Percentiles rank a stretch among this genome's conserved stretches.
phyloP scores from a whole-genome alignment of 208 protist species.

The Trypanosoma boissoni region DNA sequence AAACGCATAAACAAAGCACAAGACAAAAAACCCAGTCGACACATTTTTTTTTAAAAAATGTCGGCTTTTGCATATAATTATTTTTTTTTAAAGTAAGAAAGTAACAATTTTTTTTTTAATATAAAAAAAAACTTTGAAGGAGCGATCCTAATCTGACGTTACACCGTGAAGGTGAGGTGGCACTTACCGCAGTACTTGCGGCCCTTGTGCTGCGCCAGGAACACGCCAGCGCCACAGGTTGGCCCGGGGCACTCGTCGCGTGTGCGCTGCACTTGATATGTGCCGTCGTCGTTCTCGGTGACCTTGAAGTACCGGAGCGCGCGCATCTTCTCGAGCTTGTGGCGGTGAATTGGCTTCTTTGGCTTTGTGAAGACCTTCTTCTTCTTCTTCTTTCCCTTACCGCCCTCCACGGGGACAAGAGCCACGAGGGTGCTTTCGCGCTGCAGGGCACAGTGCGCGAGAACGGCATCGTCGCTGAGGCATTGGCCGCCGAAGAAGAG shows the following conservation, averaged over 20 bases:
- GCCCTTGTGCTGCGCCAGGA: slow-evolving; percentile 99
- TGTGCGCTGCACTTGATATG: slow-evolving; percentile 95
- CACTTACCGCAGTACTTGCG: slow-evolving; percentile 99
- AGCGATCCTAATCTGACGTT: slow-evolving; percentile 19
- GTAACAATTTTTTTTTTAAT: slow-evolving; percentile 1
- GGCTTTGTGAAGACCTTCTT: slow-evolving; percentile 99
- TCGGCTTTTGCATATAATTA: too few species aligned
- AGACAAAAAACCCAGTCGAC: slow-evolving; percentile 8
- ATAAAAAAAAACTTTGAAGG: neutral
- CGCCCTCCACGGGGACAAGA: slow-evolving; percentile 86
- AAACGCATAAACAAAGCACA: slow-evolving; percentile 20
- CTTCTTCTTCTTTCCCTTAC: slow-evolving; percentile 99
- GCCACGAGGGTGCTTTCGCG: slow-evolving; percentile 88
- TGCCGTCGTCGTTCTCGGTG: slow-evolving; percentile 95
- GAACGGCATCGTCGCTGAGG: slow-evolving; percentile 72
- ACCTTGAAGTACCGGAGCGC: slow-evolving; percentile 99
- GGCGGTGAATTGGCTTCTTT: slow-evolving; percentile 98
- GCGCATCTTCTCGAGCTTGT: slow-evolving; percentile 99
- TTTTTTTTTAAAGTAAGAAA: too few species aligned
- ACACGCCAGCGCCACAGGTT: slow-evolving; percentile 97
- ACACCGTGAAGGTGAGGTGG: slow-evolving; percentile 92
- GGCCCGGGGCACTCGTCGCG: slow-evolving; percentile 95
- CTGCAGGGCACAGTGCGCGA: slow-evolving; percentile 72
- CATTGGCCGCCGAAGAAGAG: slow-evolving; percentile 88
- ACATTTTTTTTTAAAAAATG: too few species aligned